Percentiles rank a stretch among this genome's conserved stretches.
phyloP scores from a whole-genome alignment of 1,284 basidiomycete genomes.

The Amylostereum chailletii region DNA sequence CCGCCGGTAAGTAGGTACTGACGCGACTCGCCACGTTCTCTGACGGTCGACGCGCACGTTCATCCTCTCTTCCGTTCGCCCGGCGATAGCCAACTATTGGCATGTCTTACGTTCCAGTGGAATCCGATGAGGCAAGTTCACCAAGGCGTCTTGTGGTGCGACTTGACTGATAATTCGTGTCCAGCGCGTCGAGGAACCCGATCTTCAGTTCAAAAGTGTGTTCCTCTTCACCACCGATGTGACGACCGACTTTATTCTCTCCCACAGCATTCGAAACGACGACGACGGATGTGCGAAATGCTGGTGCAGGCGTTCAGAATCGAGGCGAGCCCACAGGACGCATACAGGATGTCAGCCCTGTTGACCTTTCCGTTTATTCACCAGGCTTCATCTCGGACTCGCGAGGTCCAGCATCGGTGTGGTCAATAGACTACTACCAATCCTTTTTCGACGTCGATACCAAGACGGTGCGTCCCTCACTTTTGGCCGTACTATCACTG shows the following conservation, averaged over 20 bases:
- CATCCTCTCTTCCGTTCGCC: too few species aligned
- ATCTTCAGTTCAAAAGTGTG: conserved; percentile 59
- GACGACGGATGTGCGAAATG: neutral
- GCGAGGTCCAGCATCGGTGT: conserved; percentile 45
- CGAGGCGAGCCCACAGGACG: neutral
- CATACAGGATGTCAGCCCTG: neutral
- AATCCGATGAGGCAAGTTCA: conserved; percentile 10
- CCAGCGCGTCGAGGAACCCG: conserved; percentile 50
- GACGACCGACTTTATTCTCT: conserved; percentile 29
- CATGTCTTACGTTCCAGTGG: conserved; percentile 15
- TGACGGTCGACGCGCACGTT: too few species aligned
- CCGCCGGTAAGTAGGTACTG: too few species aligned
- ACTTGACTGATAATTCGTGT: neutral
- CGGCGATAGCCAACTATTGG: neutral
- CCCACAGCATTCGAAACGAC: neutral
- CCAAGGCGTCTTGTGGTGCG: neutral
- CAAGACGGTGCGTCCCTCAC: conserved; percentile 38
- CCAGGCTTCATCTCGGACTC: conserved; percentile 34
- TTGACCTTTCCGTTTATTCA: neutral
- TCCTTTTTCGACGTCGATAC: conserved; percentile 79
- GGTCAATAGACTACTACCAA: conserved; percentile 74
- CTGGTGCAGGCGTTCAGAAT: neutral
- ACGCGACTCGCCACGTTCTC: too few species aligned
- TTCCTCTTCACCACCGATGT: neutral
- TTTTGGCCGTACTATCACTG: neutral